Evolutionary conservation across 495 filamentous ascomycete genomes (phyloP).

Genomic region (Elaphomyces granulatus): DNA sequence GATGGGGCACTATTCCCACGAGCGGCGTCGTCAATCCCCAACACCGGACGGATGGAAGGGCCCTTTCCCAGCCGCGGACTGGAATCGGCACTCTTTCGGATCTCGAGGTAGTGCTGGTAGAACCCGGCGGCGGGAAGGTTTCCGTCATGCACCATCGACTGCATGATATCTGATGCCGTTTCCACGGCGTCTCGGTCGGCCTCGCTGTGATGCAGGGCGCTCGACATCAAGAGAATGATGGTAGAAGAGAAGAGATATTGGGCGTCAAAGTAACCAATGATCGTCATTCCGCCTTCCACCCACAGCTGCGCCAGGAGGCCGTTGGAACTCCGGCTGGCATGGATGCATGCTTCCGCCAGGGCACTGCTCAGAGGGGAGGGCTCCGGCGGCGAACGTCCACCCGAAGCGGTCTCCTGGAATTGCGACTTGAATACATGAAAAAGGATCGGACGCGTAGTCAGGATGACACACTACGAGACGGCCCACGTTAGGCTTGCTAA

Average conservation of each 20-base stretch:
- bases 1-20: neutral
- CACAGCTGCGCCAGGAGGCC: slow-evolving; percentile 12
- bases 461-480: slow-evolving; percentile 11
- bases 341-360: slow-evolving; percentile 17
- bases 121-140: slow-evolving; percentile 13
- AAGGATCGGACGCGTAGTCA: slow-evolving; percentile 14
- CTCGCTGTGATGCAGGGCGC: slow-evolving; percentile 11
- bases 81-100: neutral
- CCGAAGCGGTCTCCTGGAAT: slow-evolving; percentile 6
- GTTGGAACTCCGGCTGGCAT: slow-evolving; percentile 14
- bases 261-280: slow-evolving; percentile 18
- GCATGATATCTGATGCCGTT: slow-evolving; percentile 13
- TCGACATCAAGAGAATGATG: slow-evolving; percentile 17
- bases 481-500: too few relatives aligned
- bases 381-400: too few relatives aligned
- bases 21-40: neutral
- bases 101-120: slow-evolving; percentile 2
- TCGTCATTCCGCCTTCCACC: slow-evolving; percentile 13
- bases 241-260: slow-evolving; percentile 19
- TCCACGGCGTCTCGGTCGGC: slow-evolving; percentile 11
- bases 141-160: slow-evolving; percentile 13
- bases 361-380: slow-evolving; percentile 11
- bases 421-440: slow-evolving; percentile 16
- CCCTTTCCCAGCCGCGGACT: neutral
- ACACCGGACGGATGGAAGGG: neutral